phyloP scores from a whole-genome alignment of 2,329 filamentous ascomycete species.

The Lachnellula hyalina region DNA sequence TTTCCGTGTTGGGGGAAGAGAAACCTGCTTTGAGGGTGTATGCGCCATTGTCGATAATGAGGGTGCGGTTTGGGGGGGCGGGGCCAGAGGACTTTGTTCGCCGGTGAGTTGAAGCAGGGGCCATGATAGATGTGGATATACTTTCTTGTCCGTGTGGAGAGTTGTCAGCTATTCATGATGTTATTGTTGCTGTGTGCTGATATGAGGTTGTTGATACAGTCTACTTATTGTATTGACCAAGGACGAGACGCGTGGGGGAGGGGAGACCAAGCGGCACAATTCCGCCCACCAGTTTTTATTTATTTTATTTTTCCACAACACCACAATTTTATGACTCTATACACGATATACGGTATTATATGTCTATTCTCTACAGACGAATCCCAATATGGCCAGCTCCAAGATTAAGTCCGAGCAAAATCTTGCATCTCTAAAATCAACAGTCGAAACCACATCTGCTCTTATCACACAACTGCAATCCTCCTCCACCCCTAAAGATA shows the following conservation, averaged over 20 bases:
- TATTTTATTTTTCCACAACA: no score
- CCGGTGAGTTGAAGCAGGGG: conserved; percentile 19
- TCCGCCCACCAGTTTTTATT: no score
- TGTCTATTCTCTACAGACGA: neutral
- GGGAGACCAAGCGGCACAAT: no score
- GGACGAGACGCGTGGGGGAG: no score
- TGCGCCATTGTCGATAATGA: conserved; percentile 91
- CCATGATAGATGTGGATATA: conserved; percentile 8
- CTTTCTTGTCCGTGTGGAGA: neutral
- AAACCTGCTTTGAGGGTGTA: conserved; percentile 89
- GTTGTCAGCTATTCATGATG: neutral
- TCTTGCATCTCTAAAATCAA: conserved; percentile 21
- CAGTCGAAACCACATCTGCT: conserved; percentile 18
- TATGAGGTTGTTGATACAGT: neutral
- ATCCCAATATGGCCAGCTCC: neutral
- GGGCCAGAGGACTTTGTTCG: conserved; percentile 50
- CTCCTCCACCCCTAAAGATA: conserved; percentile 7
- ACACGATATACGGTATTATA: neutral
- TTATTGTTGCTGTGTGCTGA: no score
- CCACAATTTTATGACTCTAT: neutral
- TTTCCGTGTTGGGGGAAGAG: conserved; percentile 32
- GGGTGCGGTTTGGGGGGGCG: conserved; percentile 57
- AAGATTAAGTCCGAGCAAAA: conserved; percentile 17
- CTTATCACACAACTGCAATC: conserved; percentile 25
- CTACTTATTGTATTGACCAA: no score